Base-by-base conservation (phyloP, 2,329 filamentous ascomycete genomes). In the Alternaria sp. region DNA sequence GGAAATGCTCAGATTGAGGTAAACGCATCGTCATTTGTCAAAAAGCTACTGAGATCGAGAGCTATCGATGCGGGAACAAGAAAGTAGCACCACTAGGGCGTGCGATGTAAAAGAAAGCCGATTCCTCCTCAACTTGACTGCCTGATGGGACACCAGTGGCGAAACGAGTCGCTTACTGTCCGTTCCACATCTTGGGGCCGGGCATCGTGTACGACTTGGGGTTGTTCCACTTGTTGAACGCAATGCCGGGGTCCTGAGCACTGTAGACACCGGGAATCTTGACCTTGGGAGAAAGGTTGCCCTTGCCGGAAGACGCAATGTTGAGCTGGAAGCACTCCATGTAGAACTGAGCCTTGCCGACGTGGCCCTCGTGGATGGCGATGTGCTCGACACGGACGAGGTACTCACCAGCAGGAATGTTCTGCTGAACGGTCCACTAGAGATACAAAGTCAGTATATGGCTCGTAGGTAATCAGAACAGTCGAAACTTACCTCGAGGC, bases 251-350 rank as follows among this genome's bases (percentile, higher is more conserved):
- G 71, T 27, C 25, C 25, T 27, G 25, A 27, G 25, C 25, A 27
- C 25, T 27, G 25, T 27, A 27, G 25, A 27, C 25, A 27, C 25
- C 25, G 6, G 25, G 25, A 27, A 27, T 27, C 25, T 27, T 27
- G 25, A 27, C 25, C 25, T 6, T 27, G 25, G 25, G 25, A 7
- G 25, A 27, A 4, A 78, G 82, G 2, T 76, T 81, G 27, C 81
- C 81, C 14, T 76, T 77, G 18, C 72, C 72, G 16, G 60, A 56
- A 27, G 81, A 80, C 30, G 81, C 81, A 36, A 85, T 79, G 60
- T 81, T 81, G 55, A 86, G 77, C 75, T 85, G 83, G 65, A 74
- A 75, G 70, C 75, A 77, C 46, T 75, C 73, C 44, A 78, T 77
- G 63, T 78, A 77, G 64, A 74, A 74, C 58, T 77, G 75, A 2